These are phyloP conservation scores for Hanseniaspora clermontiae DNA, from an alignment of 805 yeast genomes.

Conservation along the genomic window DNA sequence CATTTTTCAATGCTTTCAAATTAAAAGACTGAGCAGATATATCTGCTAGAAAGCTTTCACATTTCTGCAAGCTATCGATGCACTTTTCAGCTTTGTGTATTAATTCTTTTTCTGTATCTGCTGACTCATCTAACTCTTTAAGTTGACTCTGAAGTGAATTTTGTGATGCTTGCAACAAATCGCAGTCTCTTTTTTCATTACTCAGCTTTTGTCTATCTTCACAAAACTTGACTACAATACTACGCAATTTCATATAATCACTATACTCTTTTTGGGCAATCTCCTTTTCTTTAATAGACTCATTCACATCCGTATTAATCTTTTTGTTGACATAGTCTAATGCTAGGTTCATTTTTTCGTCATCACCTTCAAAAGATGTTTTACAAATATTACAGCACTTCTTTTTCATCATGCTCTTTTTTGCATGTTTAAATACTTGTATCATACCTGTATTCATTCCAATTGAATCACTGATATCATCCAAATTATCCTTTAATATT, in stretches of 20 bases:
- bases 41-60: slow-evolving; percentile 27
- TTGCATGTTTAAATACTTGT: slow-evolving; percentile 57
- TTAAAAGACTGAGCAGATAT: slow-evolving; percentile 13
- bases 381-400: slow-evolving; percentile 63
- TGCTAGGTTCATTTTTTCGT: neutral
- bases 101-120: slow-evolving; percentile 15
- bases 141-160: neutral
- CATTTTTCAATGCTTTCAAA: neutral
- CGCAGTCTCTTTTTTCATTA: neutral
- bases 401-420: slow-evolving; percentile 44
- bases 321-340: slow-evolving; percentile 7
- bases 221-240: slow-evolving; percentile 14
- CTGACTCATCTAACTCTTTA: too few species aligned
- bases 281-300: slow-evolving; percentile 19
- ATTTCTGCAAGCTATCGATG: slow-evolving; percentile 21
- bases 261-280: slow-evolving; percentile 24
- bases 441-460: slow-evolving; percentile 60
- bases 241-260: neutral
- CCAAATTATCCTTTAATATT: slow-evolving; percentile 35
- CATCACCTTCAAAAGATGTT: slow-evolving; percentile 36
- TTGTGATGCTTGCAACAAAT: neutral
- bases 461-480: slow-evolving; percentile 42
- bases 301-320: slow-evolving; percentile 12
- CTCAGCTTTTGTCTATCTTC: slow-evolving; percentile 5
- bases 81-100: neutral